phyloP scores from a whole-genome alignment of 352 stramenopile species.

The Peronospora destructor region DNA sequence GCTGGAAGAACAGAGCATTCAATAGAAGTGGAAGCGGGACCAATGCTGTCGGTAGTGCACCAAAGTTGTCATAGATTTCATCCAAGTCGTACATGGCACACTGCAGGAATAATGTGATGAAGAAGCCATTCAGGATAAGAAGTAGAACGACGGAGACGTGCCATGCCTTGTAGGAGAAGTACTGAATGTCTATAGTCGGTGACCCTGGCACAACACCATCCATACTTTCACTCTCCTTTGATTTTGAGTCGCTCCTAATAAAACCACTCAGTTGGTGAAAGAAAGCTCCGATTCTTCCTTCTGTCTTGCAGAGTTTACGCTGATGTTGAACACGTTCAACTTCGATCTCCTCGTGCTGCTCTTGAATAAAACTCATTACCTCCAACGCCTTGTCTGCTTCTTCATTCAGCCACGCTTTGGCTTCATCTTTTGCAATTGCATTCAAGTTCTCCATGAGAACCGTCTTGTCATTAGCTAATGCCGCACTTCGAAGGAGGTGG shows the following conservation, averaged over 20 bases:
- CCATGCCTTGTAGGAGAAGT: conserved; percentile 58
- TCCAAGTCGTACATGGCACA: conserved; percentile 49
- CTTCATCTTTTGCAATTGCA: conserved; percentile 20
- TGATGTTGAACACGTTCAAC: neutral
- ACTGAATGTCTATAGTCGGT: conserved; percentile 23
- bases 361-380: conserved; percentile 20
- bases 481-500: conserved; percentile 30
- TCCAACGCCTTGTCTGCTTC: conserved; percentile 15
- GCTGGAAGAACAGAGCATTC: conserved; percentile 53
- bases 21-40: conserved; percentile 38
- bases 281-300: neutral
- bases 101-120: conserved; percentile 50
- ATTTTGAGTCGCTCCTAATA: neutral
- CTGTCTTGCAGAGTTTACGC: neutral
- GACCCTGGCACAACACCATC: conserved; percentile 12
- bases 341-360: conserved; percentile 18
- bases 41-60: conserved; percentile 19
- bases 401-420: conserved; percentile 15
- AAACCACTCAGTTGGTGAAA: neutral
- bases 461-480: conserved; percentile 16
- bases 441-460: conserved; percentile 10
- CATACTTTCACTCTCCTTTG: neutral
- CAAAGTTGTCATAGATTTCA: conserved; percentile 31
- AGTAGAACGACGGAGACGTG: conserved; percentile 52
- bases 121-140: conserved; percentile 71